A percentile compares a stretch with the other conserved stretches of the same genome.
Evolutionary conservation across 1,139 yeast species (phyloP).

Genomic region (Cylindricascospora bacillispora): DNA sequence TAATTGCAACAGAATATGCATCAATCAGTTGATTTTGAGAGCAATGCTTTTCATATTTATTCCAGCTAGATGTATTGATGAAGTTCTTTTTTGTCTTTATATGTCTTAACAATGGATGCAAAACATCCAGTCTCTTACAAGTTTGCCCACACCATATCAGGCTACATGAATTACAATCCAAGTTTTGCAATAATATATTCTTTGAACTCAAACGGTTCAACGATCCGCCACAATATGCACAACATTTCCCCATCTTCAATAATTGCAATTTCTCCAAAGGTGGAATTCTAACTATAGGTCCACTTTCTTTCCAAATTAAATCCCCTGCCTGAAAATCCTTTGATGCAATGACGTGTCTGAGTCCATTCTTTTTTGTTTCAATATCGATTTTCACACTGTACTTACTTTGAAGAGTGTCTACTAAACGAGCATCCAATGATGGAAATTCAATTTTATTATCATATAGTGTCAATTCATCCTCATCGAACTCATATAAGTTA

Average conservation of each 20-base stretch:
- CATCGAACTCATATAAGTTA: conserved; percentile 7
- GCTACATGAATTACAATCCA: conserved; percentile 57
- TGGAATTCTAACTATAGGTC: conserved; percentile 56
- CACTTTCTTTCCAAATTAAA: conserved; percentile 44
- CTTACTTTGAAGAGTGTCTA: conserved; percentile 31
- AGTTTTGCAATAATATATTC: conserved; percentile 34
- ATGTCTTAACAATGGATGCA: conserved; percentile 55
- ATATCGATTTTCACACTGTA: conserved; percentile 13
- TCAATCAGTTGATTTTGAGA: conserved; percentile 57
- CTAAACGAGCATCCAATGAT: conserved; percentile 12
- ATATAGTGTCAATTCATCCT: conserved; percentile 35
- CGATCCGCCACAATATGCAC: conserved; percentile 67
- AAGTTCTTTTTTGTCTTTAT: conserved; percentile 18
- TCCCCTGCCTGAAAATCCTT: conserved; percentile 37
- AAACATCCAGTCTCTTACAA: conserved; percentile 42
- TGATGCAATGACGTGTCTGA: conserved; percentile 36
- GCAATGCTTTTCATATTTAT: conserved; percentile 47
- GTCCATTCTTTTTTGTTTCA: conserved; percentile 33
- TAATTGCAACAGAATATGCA: conserved; percentile 49
- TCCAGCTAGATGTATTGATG: conserved; percentile 37
- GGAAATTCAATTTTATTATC: conserved; percentile 45
- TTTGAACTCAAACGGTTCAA: conserved; percentile 30
- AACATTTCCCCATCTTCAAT: conserved; percentile 56
- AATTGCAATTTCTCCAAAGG: conserved; percentile 56
- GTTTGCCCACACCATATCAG: conserved; percentile 60